Evolutionary conservation across 805 yeast genomes (phyloP).

Genomic region (Kregervanrija delftensis): DNA sequence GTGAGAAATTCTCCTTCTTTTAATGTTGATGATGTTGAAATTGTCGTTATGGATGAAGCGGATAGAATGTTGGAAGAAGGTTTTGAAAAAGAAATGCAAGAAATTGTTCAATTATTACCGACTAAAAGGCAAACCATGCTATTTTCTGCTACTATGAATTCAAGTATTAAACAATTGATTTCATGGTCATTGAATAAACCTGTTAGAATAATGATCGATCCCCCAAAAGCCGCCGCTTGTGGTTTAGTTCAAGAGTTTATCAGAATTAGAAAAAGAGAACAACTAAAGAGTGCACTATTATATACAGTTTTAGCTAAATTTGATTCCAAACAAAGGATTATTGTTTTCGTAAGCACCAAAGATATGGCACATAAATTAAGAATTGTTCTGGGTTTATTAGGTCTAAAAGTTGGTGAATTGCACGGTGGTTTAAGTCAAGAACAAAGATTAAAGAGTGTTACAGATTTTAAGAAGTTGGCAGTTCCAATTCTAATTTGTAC

Average conservation of each 20-base stretch:
- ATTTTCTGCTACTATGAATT: conserved; percentile 98
- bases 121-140: conserved; percentile 87
- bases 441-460: conserved; percentile 82
- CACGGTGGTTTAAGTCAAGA: conserved; percentile 87
- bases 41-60: conserved; percentile 93
- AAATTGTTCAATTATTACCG: conserved; percentile 81
- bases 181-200: conserved; percentile 86
- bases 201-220: conserved; percentile 90
- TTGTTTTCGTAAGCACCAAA: conserved; percentile 88
- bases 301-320: conserved; percentile 62
- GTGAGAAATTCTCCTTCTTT: conserved; percentile 91
- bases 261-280: conserved; percentile 85
- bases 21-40: conserved; percentile 84
- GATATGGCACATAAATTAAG: conserved; percentile 85
- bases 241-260: conserved; percentile 91
- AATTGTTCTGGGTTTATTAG: conserved; percentile 65
- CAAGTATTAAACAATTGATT: conserved; percentile 79
- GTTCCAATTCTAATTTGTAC: conserved; percentile 93
- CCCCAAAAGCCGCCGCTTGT: conserved; percentile 91
- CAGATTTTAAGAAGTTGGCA: conserved; percentile 69
- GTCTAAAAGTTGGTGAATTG: conserved; percentile 70
- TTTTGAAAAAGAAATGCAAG: conserved; percentile 90
- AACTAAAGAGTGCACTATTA: conserved; percentile 74
- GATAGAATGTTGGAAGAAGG: conserved; percentile 99
- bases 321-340: conserved; percentile 62